Base-by-base conservation (phyloP, 441 rosid species). In the Euphorbia schlechtendalii region DNA sequence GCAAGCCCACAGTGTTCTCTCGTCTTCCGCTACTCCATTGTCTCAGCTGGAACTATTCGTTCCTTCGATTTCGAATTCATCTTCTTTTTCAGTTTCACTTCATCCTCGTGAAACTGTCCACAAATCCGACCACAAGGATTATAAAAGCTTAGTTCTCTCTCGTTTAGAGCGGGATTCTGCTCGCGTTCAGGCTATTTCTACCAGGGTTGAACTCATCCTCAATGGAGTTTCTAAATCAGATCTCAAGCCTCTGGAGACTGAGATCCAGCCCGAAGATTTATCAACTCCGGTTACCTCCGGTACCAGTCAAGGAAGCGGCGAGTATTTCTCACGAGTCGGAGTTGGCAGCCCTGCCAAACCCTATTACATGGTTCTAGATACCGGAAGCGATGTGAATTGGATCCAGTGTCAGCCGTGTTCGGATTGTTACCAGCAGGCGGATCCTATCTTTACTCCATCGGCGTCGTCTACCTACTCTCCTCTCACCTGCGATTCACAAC, bases 351-450 rank as follows among this genome's bases (percentile, higher is more conserved):
- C 97, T n/a, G 73, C 90, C 24, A 81, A 74, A 46, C 73, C 81
- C 21, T 62, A 76, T 17, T 88, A 75, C 78, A 77, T 92, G 92
- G 97, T 90, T 8, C 73, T 92, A 3, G 98, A 92, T 76, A 92
- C 98, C 0, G 97, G 98, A 5, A 86, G 96, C 70, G 98, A 92
- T 79, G 75, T 90, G 69, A 86, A 78, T 46, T 92, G 98, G 98
- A 78, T 92, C 52, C 98, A 92, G 65, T 90, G 96, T 66, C 69
- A 89, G 32, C 98, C 98, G 24, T 90, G 98, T 65, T 67, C 77
- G 57, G 89, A 68, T 34, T 92, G 98, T 70, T 92, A 90, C 72
- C 69, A 81, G 21, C 97, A 92, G 69, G 20, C 84, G 20, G 96
- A 92, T 66, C 94, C 94, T 9, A 60, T 90, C 9, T 92, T 88